These are phyloP conservation scores for Lasiodiplodia gonubiensis DNA, from an alignment of 2,329 filamentous ascomycete species.

Conservation along the genomic window DNA sequence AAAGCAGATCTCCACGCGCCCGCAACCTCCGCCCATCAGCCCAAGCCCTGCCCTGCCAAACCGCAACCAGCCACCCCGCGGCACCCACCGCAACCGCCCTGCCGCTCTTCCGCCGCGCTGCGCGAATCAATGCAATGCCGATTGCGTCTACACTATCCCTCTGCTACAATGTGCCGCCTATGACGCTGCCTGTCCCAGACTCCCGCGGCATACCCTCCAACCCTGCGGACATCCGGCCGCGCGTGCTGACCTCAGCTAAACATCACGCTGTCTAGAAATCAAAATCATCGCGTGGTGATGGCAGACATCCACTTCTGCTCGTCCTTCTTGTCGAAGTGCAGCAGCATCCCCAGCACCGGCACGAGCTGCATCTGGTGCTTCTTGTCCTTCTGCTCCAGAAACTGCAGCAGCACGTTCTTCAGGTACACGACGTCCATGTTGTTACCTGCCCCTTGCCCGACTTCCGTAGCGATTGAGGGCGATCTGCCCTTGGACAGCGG, in stretches of 20 bases:
- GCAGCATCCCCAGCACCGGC: conserved; percentile 75
- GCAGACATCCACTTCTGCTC: conserved; percentile 87
- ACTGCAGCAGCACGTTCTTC: conserved; percentile 81
- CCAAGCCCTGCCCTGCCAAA: background rate
- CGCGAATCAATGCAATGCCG: background rate
- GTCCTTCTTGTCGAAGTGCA: conserved; percentile 78
- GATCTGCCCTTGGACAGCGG: conserved; percentile 50
- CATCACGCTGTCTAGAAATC: background rate
- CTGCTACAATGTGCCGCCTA: background rate
- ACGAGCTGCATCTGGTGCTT: conserved; percentile 77
- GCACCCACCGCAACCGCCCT: background rate
- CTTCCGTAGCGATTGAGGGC: conserved; percentile 36
- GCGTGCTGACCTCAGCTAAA: background rate
- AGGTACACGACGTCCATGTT: conserved; percentile 70
- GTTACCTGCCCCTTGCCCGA: conserved; percentile 28
- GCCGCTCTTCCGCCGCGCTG: background rate
- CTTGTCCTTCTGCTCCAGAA: conserved; percentile 80
- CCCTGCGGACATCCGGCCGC: background rate
- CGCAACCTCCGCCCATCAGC: conserved; percentile 1
- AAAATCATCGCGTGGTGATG: conserved; percentile 53
- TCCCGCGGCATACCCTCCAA: background rate
- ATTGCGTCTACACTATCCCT: background rate
- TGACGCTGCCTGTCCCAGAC: background rate
- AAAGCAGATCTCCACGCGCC: conserved; percentile 5
- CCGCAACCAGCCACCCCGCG: conserved; percentile 1